These are phyloP conservation scores for Globisporangium nodosum DNA, from an alignment of 352 stramenopile species.

Conservation along the genomic window DNA sequence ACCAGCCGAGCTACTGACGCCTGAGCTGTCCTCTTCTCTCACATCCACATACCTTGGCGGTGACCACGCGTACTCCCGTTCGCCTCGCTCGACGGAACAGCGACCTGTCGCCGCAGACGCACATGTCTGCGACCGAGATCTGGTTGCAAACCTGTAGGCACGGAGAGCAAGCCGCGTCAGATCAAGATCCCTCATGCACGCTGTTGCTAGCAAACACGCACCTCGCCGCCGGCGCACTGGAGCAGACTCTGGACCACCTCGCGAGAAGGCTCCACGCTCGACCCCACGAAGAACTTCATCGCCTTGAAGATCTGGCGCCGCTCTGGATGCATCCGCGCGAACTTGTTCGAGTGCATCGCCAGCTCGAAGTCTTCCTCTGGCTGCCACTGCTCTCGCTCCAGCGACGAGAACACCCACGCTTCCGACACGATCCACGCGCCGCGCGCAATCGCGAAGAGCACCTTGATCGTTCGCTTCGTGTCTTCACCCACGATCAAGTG, in stretches of 20 bases:
- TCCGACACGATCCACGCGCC: slow-evolving; percentile 79
- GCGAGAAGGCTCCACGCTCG: slow-evolving; percentile 64
- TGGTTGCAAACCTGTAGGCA: slow-evolving; percentile 61
- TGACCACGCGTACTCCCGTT: slow-evolving; percentile 52
- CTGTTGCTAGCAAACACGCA: slow-evolving; percentile 10
- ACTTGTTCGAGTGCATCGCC: slow-evolving; percentile 40
- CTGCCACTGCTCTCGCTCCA: slow-evolving; percentile 70
- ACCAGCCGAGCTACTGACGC: neutral
- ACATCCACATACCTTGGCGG: slow-evolving; percentile 40
- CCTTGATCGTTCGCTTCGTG: slow-evolving; percentile 77
- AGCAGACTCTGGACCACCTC: slow-evolving; percentile 71
- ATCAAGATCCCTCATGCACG: neutral
- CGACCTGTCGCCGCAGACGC: slow-evolving; percentile 60
- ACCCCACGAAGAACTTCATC: slow-evolving; percentile 67
- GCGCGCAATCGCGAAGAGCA: slow-evolving; percentile 76
- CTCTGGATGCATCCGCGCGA: slow-evolving; percentile 35
- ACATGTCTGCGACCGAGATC: slow-evolving; percentile 56
- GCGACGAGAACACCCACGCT: slow-evolving; percentile 68
- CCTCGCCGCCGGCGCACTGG: slow-evolving; percentile 71
- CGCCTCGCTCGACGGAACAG: slow-evolving; percentile 51
- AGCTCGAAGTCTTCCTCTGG: slow-evolving; percentile 67
- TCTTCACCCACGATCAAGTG: slow-evolving; percentile 70
- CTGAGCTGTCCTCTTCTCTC: neutral
- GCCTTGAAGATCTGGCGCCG: slow-evolving; percentile 51
- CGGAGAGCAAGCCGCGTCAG: neutral